Conservation (phyloP, 164 flowering plant genomes). For the Vitis vinifera region DNA sequence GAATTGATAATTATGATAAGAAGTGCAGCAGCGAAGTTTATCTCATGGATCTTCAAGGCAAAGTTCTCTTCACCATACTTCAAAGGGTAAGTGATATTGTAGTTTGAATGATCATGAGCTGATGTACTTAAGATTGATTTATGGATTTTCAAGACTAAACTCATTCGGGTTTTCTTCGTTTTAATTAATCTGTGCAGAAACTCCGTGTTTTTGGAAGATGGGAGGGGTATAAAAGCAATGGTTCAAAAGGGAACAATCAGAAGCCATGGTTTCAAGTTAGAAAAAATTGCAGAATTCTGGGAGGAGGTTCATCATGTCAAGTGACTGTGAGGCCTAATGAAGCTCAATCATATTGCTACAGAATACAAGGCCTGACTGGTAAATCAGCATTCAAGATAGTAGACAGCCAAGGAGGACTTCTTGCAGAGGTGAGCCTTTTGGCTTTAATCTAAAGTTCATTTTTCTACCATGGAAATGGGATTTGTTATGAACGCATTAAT, state of each 20-base stretch:
- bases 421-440: conserved; percentile 54
- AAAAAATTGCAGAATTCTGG: conserved; percentile 15
- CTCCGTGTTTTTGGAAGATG: conserved; percentile 17
- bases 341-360: conserved; percentile 7
- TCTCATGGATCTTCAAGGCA: conserved; percentile 41
- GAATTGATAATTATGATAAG: conserved; percentile 36
- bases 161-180: background rate
- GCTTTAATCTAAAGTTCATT: background rate
- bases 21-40: conserved; percentile 35
- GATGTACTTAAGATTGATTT: background rate
- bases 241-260: background rate
- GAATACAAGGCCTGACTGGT: conserved; percentile 4
- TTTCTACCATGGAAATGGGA: no score
- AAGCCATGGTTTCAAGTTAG: conserved; percentile 35
- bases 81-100: conserved; percentile 22
- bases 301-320: conserved; percentile 11
- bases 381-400: conserved; percentile 30
- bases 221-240: conserved; percentile 25
- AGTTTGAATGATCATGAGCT: background rate
- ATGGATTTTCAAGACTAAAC: background rate
- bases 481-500: no score
- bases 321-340: conserved; percentile 11
- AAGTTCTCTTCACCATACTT: conserved; percentile 28
- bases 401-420: conserved; percentile 22
- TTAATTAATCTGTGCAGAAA: conserved; percentile 20